Conservation (phyloP, 2,329 filamentous ascomycete genomes). For the Trichoderma gracile region DNA sequence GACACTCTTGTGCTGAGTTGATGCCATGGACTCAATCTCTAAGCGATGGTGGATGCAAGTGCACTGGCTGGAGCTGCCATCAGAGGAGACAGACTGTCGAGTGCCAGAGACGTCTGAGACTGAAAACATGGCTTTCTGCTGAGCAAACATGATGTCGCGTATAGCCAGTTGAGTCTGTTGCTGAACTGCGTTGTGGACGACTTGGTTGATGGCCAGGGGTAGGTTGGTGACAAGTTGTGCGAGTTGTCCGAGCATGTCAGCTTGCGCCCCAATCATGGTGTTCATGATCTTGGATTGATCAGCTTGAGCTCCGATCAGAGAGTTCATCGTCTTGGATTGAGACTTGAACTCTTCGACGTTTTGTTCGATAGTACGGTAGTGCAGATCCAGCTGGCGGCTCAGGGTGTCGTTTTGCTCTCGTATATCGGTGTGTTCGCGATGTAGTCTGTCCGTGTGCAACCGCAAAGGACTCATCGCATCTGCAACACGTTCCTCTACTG, state of each 20-base stretch:
- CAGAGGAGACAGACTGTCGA: not conserved
- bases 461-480: conserved; percentile 38
- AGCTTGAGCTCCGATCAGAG: conserved; percentile 29
- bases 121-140: conserved; percentile 30
- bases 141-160: conserved; percentile 29
- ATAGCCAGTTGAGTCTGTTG: conserved; percentile 31
- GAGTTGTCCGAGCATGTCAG: conserved; percentile 32
- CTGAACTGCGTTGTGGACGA: conserved; percentile 32
- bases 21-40: conserved; percentile 11
- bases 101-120: not conserved
- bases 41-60: conserved; percentile 3
- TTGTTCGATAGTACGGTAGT: conserved; percentile 30
- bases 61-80: not conserved
- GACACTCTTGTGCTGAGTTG: not conserved
- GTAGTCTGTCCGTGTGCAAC: conserved; percentile 31
- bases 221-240: conserved; percentile 33
- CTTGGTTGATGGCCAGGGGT: conserved; percentile 33
- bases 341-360: conserved; percentile 28
- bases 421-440: conserved; percentile 28
- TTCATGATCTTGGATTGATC: conserved; percentile 28
- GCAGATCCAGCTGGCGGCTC: conserved; percentile 35
- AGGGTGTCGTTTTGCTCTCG: conserved; percentile 34
- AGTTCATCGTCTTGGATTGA: conserved; percentile 24
- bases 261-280: conserved; percentile 30
- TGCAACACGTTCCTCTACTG: conserved; percentile 37